Conservation (phyloP, 106 monocot species). For the Vanilla planifolia region DNA sequence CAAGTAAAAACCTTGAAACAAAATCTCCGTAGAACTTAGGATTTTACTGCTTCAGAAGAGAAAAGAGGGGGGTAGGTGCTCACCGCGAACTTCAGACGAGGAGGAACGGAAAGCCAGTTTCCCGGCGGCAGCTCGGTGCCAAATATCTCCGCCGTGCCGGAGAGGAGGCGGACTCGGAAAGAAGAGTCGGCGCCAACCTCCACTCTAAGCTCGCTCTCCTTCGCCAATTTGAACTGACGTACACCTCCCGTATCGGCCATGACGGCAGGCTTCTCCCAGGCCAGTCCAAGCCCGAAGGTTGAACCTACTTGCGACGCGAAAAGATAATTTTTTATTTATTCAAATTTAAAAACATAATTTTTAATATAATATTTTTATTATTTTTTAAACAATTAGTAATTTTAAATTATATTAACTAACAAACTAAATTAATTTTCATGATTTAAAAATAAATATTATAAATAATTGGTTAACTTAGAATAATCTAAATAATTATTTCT, state of each 20-base stretch:
- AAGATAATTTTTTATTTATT: too few species aligned
- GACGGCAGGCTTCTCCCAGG: not conserved
- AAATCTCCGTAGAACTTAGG: not conserved
- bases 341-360: too few species aligned
- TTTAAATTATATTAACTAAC: too few species aligned
- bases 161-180: slow-evolving; percentile 58
- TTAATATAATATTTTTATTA: too few species aligned
- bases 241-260: slow-evolving; percentile 5
- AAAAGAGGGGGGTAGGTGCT: not conserved
- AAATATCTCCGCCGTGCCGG: slow-evolving; percentile 91
- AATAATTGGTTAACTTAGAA: too few species aligned
- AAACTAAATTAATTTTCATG: too few species aligned
- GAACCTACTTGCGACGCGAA: too few species aligned
- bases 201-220: slow-evolving; percentile 81
- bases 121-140: slow-evolving; percentile 85
- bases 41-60: not conserved
- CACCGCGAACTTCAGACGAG: slow-evolving; percentile 71
- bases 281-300: too few species aligned
- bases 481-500: too few species aligned
- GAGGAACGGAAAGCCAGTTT: slow-evolving; percentile 75
- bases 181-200: slow-evolving; percentile 54
- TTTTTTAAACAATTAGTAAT: too few species aligned
- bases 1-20: slow-evolving; percentile 77
- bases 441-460: too few species aligned
- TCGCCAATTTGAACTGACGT: slow-evolving; percentile 61